phyloP scores from a whole-genome alignment of 2,329 filamentous ascomycete species.

The Thielaviopsis ethacetica region DNA sequence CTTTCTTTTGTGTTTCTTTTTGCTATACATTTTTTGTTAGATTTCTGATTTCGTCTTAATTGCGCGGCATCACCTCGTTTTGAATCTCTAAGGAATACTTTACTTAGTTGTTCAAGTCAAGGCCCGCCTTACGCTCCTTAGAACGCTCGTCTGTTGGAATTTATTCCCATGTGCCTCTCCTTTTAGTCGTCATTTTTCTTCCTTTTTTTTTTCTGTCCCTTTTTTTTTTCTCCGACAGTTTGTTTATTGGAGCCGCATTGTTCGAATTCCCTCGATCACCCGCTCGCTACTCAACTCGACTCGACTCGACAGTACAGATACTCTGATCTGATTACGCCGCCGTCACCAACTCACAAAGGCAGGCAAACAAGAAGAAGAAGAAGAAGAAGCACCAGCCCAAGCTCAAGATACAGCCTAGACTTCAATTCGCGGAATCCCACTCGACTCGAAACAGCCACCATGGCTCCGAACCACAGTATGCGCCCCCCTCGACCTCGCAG shows the following conservation, averaged over 20 bases:
- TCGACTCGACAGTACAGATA: too few species aligned
- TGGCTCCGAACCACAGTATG: slow-evolving; percentile 12
- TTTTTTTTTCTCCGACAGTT: neutral
- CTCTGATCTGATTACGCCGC: too few species aligned
- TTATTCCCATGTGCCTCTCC: neutral
- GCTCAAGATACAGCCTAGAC: too few species aligned
- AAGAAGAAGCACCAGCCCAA: too few species aligned
- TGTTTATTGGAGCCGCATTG: neutral
- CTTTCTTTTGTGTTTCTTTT: too few species aligned
- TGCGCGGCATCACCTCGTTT: neutral
- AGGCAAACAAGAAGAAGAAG: too few species aligned
- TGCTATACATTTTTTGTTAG: too few species aligned
- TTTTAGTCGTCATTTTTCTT: neutral
- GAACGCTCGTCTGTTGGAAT: neutral
- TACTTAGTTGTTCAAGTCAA: too few species aligned
- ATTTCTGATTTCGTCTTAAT: too few species aligned
- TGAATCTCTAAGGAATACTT: neutral
- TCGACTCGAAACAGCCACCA: neutral
- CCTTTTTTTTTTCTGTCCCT: neutral
- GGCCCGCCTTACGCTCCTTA: neutral
- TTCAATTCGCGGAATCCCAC: too few species aligned
- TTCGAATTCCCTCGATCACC: neutral
- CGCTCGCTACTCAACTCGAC: neutral
- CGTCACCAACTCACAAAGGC: too few species aligned
- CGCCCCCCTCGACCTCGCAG: neutral